Evolutionary conservation across 2,329 filamentous ascomycete genomes (phyloP).

Genomic region (Fusarium udum): DNA sequence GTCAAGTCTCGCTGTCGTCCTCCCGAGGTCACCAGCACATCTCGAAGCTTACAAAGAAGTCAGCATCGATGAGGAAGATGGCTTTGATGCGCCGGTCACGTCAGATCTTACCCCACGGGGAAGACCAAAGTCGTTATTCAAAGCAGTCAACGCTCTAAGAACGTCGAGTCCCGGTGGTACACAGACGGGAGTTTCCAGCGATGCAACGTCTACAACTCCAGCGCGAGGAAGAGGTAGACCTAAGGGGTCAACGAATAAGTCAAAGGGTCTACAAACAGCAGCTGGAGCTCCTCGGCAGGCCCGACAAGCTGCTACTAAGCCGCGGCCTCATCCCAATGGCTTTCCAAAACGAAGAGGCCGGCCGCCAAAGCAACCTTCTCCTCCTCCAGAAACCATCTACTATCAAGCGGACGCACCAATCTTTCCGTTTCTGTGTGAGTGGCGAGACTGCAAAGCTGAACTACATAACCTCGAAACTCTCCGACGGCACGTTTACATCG

Average conservation of each 20-base stretch:
- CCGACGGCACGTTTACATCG: constrained; percentile 59
- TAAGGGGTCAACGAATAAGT: constrained; percentile 54
- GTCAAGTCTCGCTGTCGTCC: constrained; percentile 33
- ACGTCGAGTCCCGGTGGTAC: background rate
- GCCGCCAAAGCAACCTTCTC: constrained; percentile 52
- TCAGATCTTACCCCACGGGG: constrained; percentile 38
- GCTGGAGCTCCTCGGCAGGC: constrained; percentile 35
- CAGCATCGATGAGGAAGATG: constrained; percentile 7
- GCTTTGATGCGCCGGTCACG: constrained; percentile 9
- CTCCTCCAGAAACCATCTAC: constrained; percentile 55
- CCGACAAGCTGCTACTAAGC: constrained; percentile 41
- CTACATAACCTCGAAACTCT: constrained; percentile 71
- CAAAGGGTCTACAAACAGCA: constrained; percentile 36
- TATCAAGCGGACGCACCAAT: constrained; percentile 55
- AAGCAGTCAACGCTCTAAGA: background rate
- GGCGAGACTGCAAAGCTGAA: constrained; percentile 66
- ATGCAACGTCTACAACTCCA: constrained; percentile 2
- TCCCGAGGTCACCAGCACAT: constrained; percentile 26
- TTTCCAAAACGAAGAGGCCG: constrained; percentile 54
- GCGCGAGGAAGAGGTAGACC: constrained; percentile 54
- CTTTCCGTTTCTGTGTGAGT: constrained; percentile 67
- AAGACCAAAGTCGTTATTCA: constrained; percentile 9
- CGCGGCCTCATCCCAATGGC: constrained; percentile 39
- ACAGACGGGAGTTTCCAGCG: constrained; percentile 5
- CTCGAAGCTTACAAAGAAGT: background rate